Evolutionary conservation across 2,329 filamentous ascomycete genomes (phyloP).

Genomic region (Neofusicoccum kwambonambiense): DNA sequence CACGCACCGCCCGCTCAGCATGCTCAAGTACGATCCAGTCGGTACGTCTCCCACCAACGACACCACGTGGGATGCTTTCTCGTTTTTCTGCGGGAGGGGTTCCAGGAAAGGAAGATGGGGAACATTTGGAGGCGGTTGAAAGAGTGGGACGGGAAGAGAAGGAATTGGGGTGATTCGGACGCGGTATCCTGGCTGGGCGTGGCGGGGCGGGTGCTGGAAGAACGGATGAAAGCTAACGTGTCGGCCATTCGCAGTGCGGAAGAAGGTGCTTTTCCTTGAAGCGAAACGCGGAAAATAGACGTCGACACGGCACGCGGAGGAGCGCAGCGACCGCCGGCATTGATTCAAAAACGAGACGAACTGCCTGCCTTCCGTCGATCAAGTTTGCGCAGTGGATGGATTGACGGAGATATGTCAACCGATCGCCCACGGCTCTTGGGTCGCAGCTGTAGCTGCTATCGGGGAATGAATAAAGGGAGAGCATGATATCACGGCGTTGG

Average conservation of each 20-base stretch:
- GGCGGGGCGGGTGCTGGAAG: not conserved
- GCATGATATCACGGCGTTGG: conserved; percentile 17
- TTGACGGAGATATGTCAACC: no score
- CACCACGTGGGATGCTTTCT: no score
- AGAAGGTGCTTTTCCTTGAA: conserved; percentile 94
- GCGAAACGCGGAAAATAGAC: conserved; percentile 69
- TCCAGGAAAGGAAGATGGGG: not conserved
- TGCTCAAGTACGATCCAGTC: conserved; percentile 98
- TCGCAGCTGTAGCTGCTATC: not conserved
- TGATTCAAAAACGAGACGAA: no score
- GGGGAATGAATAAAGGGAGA: not conserved
- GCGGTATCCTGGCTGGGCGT: not conserved
- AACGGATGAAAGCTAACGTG: not conserved
- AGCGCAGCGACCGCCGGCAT: not conserved
- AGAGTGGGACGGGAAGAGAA: not conserved
- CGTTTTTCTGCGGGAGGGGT: no score
- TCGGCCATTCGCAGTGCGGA: conserved; percentile 63
- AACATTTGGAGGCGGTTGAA: no score
- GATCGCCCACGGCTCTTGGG: no score
- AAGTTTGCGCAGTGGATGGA: no score
- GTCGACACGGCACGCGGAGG: not conserved
- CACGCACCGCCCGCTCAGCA: conserved; percentile 78
- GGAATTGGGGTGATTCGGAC: not conserved
- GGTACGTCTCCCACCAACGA: conserved; percentile 48
- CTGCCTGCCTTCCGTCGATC: no score